These are phyloP conservation scores for Arthroderma sp. DNA, from an alignment of 2,329 filamentous ascomycete genomes.

Conservation along the genomic window DNA sequence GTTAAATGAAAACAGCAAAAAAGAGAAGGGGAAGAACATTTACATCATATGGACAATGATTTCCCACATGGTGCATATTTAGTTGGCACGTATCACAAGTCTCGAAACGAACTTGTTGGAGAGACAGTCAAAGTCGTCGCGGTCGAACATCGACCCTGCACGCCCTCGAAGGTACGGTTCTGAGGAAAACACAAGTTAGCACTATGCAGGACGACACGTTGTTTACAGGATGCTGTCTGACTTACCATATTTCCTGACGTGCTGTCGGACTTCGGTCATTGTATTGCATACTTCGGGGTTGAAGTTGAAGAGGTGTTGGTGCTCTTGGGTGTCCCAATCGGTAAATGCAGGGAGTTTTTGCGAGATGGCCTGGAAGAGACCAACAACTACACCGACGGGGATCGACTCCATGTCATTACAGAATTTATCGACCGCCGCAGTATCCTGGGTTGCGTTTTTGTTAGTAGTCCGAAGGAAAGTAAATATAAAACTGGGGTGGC, in stretches of 20 bases:
- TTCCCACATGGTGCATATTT: slow-evolving; percentile 18
- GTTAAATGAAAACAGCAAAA: slow-evolving; percentile 10
- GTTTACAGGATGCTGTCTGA: slow-evolving; percentile 9
- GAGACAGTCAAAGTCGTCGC: slow-evolving; percentile 82
- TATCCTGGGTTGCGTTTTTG: slow-evolving; percentile 37
- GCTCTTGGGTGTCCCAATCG: slow-evolving; percentile 87
- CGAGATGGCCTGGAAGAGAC: slow-evolving; percentile 93
- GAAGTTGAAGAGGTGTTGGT: slow-evolving; percentile 80
- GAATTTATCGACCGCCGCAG: slow-evolving; percentile 78
- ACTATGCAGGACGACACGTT: not conserved
- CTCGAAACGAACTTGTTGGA: slow-evolving; percentile 97
- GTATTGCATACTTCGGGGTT: slow-evolving; percentile 87
- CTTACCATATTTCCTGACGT: slow-evolving; percentile 90
- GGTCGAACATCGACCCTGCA: slow-evolving; percentile 69
- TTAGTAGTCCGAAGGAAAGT: not conserved
- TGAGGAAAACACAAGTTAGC: slow-evolving; percentile 34
- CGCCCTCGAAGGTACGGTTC: slow-evolving; percentile 77
- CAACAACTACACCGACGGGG: slow-evolving; percentile 89
- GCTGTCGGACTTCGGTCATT: slow-evolving; percentile 86
- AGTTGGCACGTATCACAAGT: slow-evolving; percentile 90
- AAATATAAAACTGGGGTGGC: slow-evolving; percentile 7
- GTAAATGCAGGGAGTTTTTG: slow-evolving; percentile 86
- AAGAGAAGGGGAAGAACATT: not conserved
- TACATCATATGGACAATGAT: slow-evolving; percentile 9
- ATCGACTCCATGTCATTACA: slow-evolving; percentile 94